Conservation (phyloP, 192 early-diverging fungal species). For the Podila epicladia region DNA sequence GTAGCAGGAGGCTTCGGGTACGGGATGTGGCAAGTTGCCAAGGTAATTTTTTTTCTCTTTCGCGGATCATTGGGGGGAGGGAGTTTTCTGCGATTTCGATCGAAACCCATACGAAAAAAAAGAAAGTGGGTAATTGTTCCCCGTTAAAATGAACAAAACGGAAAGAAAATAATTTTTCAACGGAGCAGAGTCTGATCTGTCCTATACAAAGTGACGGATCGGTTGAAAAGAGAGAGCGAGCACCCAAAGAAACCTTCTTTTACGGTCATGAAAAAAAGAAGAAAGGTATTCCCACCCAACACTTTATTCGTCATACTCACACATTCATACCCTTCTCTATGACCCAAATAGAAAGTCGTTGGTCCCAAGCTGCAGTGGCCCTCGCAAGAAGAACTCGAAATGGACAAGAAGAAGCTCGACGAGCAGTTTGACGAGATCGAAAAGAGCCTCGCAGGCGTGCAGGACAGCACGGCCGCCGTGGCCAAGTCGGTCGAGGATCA, state of each 20-base stretch:
- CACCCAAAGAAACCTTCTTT: not conserved
- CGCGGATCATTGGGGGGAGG: not conserved
- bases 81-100: too few species aligned
- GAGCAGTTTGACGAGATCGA: slow-evolving; percentile 65
- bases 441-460: slow-evolving; percentile 49
- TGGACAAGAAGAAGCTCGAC: slow-evolving; percentile 76
- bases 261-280: not conserved
- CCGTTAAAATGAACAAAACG: slow-evolving; percentile 3
- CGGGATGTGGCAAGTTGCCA: slow-evolving; percentile 77
- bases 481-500: slow-evolving; percentile 72
- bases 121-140: slow-evolving; percentile 6
- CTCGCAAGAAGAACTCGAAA: slow-evolving; percentile 75
- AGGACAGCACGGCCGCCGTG: slow-evolving; percentile 38
- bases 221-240: not conserved
- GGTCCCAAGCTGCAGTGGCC: slow-evolving; percentile 67
- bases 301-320: not conserved
- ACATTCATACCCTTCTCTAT: slow-evolving; percentile 6
- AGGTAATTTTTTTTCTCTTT: slow-evolving; percentile 62
- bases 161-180: not conserved
- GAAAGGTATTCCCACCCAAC: not conserved
- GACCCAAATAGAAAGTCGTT: slow-evolving; percentile 61
- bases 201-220: slow-evolving; percentile 1
- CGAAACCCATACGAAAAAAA: not conserved
- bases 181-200: too few species aligned
- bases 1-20: slow-evolving; percentile 91